A percentile compares a stretch with the other conserved stretches of the same genome.
Evolutionary conservation across 2,329 filamentous ascomycete species (phyloP).

Genomic region (Periconia macrospinosa): DNA sequence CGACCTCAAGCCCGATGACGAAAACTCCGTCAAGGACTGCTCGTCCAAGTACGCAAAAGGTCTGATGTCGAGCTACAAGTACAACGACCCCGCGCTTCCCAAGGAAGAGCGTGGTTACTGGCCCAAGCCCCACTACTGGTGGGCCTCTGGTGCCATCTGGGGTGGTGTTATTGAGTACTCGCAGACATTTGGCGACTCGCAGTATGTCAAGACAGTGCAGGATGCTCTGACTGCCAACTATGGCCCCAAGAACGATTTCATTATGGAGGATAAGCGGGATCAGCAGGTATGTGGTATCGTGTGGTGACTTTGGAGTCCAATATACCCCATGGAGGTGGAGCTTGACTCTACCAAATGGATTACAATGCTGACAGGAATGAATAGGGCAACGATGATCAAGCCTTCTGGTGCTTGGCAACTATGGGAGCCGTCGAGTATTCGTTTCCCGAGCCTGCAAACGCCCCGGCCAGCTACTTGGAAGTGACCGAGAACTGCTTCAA

Average conservation of each 20-base stretch:
- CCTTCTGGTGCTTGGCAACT: conserved; percentile 71
- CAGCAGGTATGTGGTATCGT: conserved; percentile 31
- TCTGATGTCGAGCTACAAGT: conserved; percentile 40
- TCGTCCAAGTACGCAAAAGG: conserved; percentile 34
- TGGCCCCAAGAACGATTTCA: conserved; percentile 47
- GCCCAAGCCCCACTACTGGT: conserved; percentile 51
- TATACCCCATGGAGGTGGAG: not conserved
- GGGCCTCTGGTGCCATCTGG: conserved; percentile 48
- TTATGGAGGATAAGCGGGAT: conserved; percentile 45
- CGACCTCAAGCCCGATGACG: conserved; percentile 36
- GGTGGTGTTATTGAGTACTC: conserved; percentile 49
- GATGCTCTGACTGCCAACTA: conserved; percentile 48
- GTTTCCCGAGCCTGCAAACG: conserved; percentile 61
- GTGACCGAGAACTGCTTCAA: conserved; percentile 74
- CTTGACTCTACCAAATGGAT: not conserved
- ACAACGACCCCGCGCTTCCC: conserved; percentile 25
- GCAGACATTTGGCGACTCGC: conserved; percentile 49
- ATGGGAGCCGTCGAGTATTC: conserved; percentile 70
- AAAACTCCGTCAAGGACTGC: conserved; percentile 33
- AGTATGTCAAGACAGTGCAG: conserved; percentile 46
- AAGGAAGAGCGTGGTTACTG: conserved; percentile 43
- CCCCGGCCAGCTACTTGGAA: conserved; percentile 58
- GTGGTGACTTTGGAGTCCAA: too few relatives aligned
- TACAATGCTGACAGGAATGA: not conserved
- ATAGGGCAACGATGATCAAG: conserved; percentile 73